A percentile compares a stretch with the other conserved stretches of the same genome.
Conservation (phyloP, 73 alveolate species). For the Halteria grandinella region DNA sequence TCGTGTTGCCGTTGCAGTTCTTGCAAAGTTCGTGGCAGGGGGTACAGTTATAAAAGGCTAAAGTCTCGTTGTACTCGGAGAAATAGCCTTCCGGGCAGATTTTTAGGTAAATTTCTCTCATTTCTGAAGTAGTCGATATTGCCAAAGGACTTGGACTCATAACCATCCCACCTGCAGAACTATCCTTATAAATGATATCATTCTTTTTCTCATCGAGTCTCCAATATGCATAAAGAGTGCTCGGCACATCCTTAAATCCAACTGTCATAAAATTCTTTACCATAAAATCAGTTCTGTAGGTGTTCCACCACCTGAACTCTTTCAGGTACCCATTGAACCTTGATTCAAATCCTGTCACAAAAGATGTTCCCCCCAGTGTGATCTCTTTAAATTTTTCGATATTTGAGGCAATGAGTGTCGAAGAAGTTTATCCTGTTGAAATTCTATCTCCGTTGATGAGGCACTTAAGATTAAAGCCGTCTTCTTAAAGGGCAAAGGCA, state of each 20-base stretch:
- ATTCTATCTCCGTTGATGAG: not conserved
- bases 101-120: conserved; percentile 1
- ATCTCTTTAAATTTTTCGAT: not conserved
- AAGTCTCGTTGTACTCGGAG: not conserved
- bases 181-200: not conserved
- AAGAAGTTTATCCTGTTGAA: not conserved
- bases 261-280: not conserved
- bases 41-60: not conserved
- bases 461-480: not conserved
- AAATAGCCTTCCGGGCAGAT: conserved; percentile 19
- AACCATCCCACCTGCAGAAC: not conserved
- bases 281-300: not conserved
- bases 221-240: conserved; percentile 20
- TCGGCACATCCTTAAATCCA: not conserved
- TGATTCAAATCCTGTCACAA: not conserved
- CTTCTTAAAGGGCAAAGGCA: not conserved
- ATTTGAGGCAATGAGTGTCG: not conserved
- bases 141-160: not conserved
- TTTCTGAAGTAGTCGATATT: not conserved
- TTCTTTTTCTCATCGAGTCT: conserved; percentile 13
- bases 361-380: conserved; percentile 5
- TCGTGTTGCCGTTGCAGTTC: conserved; percentile 19
- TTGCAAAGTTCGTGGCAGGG: conserved; percentile 20
- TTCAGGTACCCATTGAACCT: conserved; percentile 17
- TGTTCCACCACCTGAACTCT: conserved; percentile 29